These are phyloP conservation scores for Pueraria montana DNA, from an alignment of 306 rosid genomes.

Conservation along the genomic window DNA sequence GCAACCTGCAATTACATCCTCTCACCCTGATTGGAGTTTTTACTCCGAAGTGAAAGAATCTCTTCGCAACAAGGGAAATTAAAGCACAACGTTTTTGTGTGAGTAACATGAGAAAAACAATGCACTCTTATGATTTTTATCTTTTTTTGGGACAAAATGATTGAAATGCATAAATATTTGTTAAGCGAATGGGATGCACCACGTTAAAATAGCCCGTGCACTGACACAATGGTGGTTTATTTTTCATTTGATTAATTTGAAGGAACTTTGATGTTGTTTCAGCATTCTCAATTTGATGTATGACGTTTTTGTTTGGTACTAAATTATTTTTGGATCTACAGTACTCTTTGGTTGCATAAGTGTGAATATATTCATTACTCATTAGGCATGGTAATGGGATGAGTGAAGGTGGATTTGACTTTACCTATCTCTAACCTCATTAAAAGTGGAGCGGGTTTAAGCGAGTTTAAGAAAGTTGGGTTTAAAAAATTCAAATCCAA, in stretches of 20 bases:
- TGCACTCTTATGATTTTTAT: not conserved
- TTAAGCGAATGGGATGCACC: not conserved
- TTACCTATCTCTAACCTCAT: no score
- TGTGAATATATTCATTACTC: no score
- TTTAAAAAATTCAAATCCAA: no score
- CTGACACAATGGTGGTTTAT: no score
- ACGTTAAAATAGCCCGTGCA: no score
- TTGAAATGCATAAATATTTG: not conserved
- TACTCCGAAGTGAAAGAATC: not conserved
- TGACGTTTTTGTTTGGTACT: no score
- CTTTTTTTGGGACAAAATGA: not conserved
- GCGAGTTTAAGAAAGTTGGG: no score
- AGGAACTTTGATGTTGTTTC: not conserved
- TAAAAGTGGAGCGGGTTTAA: no score
- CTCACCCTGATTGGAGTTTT: constrained; percentile 47
- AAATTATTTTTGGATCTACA: no score
- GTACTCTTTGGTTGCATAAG: not conserved
- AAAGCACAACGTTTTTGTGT: not conserved
- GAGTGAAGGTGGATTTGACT: no score
- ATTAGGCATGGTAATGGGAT: no score
- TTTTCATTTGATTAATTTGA: not conserved
- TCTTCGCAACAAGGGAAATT: not conserved
- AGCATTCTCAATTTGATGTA: not conserved
- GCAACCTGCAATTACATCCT: constrained; percentile 21
- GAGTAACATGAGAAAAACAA: not conserved